A percentile compares a stretch with the other conserved stretches of the same genome.
phyloP scores from a whole-genome alignment of 805 yeast species.

The Schizosaccharomyces lindneri region DNA sequence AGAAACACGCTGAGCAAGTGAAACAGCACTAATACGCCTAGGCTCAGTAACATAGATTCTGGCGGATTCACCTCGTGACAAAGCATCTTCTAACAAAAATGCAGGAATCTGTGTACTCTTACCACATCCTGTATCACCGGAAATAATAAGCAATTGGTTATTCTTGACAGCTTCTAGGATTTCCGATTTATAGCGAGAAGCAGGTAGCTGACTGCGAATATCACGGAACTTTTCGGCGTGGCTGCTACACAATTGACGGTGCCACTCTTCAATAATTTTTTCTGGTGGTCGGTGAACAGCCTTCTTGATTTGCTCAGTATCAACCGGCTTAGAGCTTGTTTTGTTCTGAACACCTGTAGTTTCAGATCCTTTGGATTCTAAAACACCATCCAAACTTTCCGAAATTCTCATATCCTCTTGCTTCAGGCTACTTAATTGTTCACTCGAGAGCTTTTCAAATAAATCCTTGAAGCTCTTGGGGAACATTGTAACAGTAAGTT shows the following conservation, averaged over 20 bases:
- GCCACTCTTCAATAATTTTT: neutral
- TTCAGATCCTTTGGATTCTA: neutral
- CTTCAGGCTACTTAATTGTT: neutral
- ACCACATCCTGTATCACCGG: slow-evolving; percentile 11
- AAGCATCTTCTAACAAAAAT: slow-evolving; percentile 8
- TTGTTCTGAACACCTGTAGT: neutral
- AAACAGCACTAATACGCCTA: slow-evolving; percentile 13
- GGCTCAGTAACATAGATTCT: slow-evolving; percentile 10
- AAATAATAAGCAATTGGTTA: slow-evolving; percentile 5
- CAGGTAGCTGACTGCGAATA: neutral
- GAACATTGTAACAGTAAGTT: neutral
- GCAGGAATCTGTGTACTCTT: slow-evolving; percentile 11
- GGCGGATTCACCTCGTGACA: slow-evolving; percentile 6
- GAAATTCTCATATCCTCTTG: neutral
- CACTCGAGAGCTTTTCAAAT: neutral
- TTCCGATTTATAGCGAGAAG: neutral
- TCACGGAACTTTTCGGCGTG: neutral
- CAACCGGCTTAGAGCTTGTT: too few species aligned
- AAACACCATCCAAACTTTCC: neutral
- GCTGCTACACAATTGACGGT: neutral
- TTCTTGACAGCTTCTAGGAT: neutral
- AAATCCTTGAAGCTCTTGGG: neutral
- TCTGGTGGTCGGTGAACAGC: neutral
- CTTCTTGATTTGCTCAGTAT: too few species aligned
- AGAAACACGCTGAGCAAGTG: slow-evolving; percentile 54